Evolutionary conservation across 2,329 filamentous ascomycete species (phyloP).

Genomic region (Scedosporium minutisporum): DNA sequence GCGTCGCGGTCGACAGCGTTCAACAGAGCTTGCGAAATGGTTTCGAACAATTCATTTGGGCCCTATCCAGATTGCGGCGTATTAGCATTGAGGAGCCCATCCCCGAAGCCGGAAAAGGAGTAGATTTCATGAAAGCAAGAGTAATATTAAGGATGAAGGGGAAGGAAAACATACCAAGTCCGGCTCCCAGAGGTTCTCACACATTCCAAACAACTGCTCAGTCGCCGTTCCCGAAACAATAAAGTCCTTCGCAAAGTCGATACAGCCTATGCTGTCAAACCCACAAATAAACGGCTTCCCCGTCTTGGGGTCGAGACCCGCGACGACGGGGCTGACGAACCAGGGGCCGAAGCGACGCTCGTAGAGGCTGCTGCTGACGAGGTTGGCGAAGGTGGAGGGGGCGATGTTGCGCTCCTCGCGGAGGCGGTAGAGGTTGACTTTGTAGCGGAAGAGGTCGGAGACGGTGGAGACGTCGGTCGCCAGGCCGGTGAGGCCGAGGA

Average conservation of each 20-base stretch:
- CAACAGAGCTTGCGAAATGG: slow-evolving; percentile 88
- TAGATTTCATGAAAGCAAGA: neutral
- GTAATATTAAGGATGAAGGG: neutral
- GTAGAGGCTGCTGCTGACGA: slow-evolving; percentile 84
- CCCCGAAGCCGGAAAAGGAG: neutral
- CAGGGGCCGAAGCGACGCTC: slow-evolving; percentile 93
- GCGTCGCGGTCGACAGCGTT: slow-evolving; percentile 96
- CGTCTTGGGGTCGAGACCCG: slow-evolving; percentile 88
- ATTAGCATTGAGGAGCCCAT: neutral
- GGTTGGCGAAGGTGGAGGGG: slow-evolving; percentile 90
- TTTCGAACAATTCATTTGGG: slow-evolving; percentile 95
- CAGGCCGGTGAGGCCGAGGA: slow-evolving; percentile 89
- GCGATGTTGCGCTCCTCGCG: slow-evolving; percentile 96
- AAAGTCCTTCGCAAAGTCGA: slow-evolving; percentile 99
- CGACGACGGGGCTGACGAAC: slow-evolving; percentile 91
- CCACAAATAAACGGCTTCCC: slow-evolving; percentile 96
- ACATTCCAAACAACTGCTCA: slow-evolving; percentile 97
- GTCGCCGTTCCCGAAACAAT: slow-evolving; percentile 94
- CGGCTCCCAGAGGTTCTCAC: slow-evolving; percentile 95
- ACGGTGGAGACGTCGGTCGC: slow-evolving; percentile 94
- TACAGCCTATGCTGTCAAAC: slow-evolving; percentile 98
- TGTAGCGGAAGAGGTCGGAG: slow-evolving; percentile 96
- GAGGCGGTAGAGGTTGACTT: slow-evolving; percentile 99
- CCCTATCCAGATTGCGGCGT: slow-evolving; percentile 36
- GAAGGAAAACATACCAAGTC: slow-evolving; percentile 62